Evolutionary conservation across 1,284 basidiomycete genomes (phyloP), one percentile per base, ranked within the genome.

Genomic region (Melampsora americana): DNA sequence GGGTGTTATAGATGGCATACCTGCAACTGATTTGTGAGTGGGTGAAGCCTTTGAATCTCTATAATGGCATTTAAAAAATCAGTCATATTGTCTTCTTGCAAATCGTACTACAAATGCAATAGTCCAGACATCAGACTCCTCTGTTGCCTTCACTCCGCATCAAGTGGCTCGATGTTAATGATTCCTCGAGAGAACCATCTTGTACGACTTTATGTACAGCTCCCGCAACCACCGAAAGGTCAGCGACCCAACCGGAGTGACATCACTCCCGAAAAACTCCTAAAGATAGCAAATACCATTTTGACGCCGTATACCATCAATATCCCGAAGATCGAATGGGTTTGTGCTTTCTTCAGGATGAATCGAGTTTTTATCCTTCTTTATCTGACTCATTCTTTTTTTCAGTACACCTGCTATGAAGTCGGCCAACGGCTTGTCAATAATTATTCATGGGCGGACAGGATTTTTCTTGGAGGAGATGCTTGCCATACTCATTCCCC

Each of bases 401-500:
- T 26, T 30, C 39, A 28, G 73, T 26, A 20, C 32, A 35, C 0
- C 48, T 50, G 59, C 42, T 79, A 79, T 73, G 77, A 79, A 68
- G 78, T 91, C 86, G 90, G 90, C 1, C 91, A 92, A 81, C 87
- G 91, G 12, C 89, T 92, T 1, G 90, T 90, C 2, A 87, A 89
- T 3, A 84, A 84, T 16, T 92, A 87, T 82, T 89, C 89, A 4
- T 84, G 87, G 1, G 82, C 87, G 28, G 87, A 92, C 16, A 87
- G 91, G 0, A 86, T 92, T 5, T 92, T 92, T 82, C 92, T 92
- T 78, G 90, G 88, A 1, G 90, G 91, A 0, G 90, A 91, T 82
- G 89, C 89, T 0, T 84, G 83, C 79, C 92, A 93, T 80, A 93
- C 92, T 0, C 92, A 93, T 83, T 91, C 90, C 0, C 91, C 91